phyloP scores from a whole-genome alignment of 1,284 basidiomycete species.

The Cutaneotrichosporon sp. region DNA sequence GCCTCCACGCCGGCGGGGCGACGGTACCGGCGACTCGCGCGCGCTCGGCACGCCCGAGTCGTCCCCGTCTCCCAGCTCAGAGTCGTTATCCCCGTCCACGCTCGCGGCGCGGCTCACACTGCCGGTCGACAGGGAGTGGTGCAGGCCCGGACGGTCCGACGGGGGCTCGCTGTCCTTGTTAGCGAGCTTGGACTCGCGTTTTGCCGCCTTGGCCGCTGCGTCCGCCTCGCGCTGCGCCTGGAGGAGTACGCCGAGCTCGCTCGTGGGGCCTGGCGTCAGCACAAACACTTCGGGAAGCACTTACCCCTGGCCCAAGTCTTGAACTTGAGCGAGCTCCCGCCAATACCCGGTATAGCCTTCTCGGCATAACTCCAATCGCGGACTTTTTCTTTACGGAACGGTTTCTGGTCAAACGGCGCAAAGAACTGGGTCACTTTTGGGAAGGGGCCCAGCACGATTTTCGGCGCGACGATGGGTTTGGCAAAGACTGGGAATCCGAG shows the following conservation, averaged over 20 bases:
- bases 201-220: constrained; percentile 20
- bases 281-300: constrained; percentile 4
- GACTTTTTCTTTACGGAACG: constrained; percentile 36
- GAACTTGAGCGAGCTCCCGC: constrained; percentile 36
- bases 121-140: constrained; percentile 16
- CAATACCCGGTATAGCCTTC: constrained; percentile 28
- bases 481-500: constrained; percentile 42
- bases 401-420: constrained; percentile 34
- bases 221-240: constrained; percentile 37
- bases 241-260: constrained; percentile 31
- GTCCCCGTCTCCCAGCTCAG: constrained; percentile 29
- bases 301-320: constrained; percentile 39
- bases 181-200: constrained; percentile 15
- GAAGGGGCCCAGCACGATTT: constrained; percentile 30
- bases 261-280: constrained; percentile 31
- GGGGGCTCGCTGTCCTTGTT: constrained; percentile 8
- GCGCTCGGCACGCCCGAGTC: constrained; percentile 12
- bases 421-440: constrained; percentile 42
- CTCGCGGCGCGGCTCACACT: constrained; percentile 9
- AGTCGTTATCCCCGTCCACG: constrained; percentile 16
- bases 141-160: constrained; percentile 16
- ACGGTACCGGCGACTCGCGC: constrained; percentile 11
- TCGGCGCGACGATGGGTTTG: constrained; percentile 38
- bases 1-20: not conserved
- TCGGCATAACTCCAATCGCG: constrained; percentile 29